These are phyloP conservation scores for Ceratocystis diversiconidia DNA, from an alignment of 2,329 filamentous ascomycete species.

Conservation along the genomic window DNA sequence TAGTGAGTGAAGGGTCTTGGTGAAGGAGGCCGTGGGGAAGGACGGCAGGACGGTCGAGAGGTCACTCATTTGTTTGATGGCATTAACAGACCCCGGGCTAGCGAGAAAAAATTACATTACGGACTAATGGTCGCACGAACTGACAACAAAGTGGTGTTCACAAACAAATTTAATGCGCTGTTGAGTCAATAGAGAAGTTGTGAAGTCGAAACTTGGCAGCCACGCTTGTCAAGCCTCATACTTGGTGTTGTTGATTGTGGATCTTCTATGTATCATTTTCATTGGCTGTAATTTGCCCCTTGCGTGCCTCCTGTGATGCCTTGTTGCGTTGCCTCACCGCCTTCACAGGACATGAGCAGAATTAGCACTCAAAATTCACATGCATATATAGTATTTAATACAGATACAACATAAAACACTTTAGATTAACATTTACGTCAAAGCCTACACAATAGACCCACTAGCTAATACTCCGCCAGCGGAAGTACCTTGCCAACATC, in stretches of 20 bases:
- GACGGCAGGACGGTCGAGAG: conserved; percentile 67
- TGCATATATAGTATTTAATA: too few species aligned
- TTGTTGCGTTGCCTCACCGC: neutral
- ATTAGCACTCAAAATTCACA: neutral
- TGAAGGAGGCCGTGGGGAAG: conserved; percentile 53
- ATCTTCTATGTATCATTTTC: neutral
- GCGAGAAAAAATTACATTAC: neutral
- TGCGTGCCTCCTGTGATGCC: neutral
- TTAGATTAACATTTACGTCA: neutral
- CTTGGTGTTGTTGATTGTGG: conserved; percentile 17
- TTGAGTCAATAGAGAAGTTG: neutral
- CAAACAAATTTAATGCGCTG: neutral
- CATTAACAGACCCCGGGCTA: neutral
- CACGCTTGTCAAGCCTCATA: neutral
- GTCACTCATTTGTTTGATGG: conserved; percentile 57
- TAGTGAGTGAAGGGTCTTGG: conserved; percentile 62
- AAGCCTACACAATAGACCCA: neutral
- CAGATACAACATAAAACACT: too few species aligned
- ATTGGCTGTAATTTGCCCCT: conserved; percentile 10
- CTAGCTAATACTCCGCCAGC: conserved; percentile 49
- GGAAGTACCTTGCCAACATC: conserved; percentile 63
- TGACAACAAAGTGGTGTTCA: too few species aligned
- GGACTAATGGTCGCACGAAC: neutral
- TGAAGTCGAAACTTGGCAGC: neutral
- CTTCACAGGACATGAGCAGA: neutral